phyloP scores from a whole-genome alignment of 495 filamentous ascomycete genomes.

The Aspergillus olivimuriae region DNA sequence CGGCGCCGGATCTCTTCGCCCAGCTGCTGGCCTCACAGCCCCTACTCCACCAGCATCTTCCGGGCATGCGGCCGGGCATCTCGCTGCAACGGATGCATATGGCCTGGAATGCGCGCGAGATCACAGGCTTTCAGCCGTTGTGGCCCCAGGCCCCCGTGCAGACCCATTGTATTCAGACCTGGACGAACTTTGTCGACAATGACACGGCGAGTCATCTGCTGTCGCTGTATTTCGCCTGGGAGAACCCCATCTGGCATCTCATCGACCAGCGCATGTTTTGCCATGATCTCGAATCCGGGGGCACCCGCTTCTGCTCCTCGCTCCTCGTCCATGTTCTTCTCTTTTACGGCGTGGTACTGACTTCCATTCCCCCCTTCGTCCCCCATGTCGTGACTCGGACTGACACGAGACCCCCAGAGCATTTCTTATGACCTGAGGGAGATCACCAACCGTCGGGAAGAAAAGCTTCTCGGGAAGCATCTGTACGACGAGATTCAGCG shows the following conservation, averaged over 20 bases:
- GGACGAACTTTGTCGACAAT: constrained; percentile 18
- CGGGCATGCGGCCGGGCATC: constrained; percentile 7
- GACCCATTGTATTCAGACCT: constrained; percentile 12
- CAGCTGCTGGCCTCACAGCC: constrained; percentile 7
- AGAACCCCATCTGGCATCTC: constrained; percentile 25
- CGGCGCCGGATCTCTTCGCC: constrained; percentile 6
- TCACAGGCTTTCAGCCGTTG: constrained; percentile 4
- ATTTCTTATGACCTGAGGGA: constrained; percentile 18
- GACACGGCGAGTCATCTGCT: constrained; percentile 21
- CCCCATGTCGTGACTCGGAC: neutral
- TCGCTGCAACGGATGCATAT: constrained; percentile 15
- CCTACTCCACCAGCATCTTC: constrained; percentile 5
- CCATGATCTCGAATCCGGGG: constrained; percentile 16
- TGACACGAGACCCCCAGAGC: constrained; percentile 15
- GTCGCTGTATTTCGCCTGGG: constrained; percentile 25
- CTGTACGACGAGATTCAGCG: constrained; percentile 18
- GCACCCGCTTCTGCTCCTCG: constrained; percentile 12
- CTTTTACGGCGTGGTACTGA: constrained; percentile 19
- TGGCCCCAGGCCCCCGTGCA: constrained; percentile 9
- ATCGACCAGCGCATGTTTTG: constrained; percentile 18
- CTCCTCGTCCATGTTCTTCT: constrained; percentile 17
- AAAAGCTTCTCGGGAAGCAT: constrained; percentile 18
- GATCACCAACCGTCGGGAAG: constrained; percentile 21
- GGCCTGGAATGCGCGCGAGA: constrained; percentile 3
- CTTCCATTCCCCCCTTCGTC: neutral